Base-by-base conservation (phyloP, 2,329 filamentous ascomycete genomes). In the Phialophora verrucosa region DNA sequence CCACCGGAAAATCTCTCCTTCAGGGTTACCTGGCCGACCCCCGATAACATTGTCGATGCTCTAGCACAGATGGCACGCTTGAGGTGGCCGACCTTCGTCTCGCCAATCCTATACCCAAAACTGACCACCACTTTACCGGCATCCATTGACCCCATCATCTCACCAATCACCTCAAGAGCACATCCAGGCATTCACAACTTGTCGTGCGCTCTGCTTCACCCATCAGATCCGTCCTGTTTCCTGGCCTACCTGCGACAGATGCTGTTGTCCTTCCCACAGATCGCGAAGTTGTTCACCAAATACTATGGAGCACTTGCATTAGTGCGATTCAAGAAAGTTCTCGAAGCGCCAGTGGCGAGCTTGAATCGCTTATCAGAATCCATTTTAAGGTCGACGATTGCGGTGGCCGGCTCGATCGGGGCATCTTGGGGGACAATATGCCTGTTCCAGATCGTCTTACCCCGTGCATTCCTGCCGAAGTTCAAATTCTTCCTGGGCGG, bases 401-500 rank as follows among this genome's bases (percentile, higher is more conserved):
- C 96, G 74, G 81, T 92, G 57, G 93, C 93, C 0, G 91, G 91
- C 17, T 85, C 91, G n/a, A 88, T 97, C 65, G 92, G 92, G 14
- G 92, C 92, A 0, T 87, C 88, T 35, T 99, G 95, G 95, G 93
- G 89, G 0, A 90, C 88, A 64, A 89, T 97, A 72, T 99, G 94
- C 81, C 85, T 97, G 74, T 93, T 97, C 83, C 92, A 96, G 78
- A 82, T 85, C 54, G 85, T 90, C 74, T 84, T 98, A 1, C 93
- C 94, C 0, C 85, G 90, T 2, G 85, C 84, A 5, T 83, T 93
- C 8, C 83, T 97, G 0, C 87, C 93, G 0, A 93, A 90, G 0
- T 91, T 95, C 76, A 87, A 95, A 25, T 96, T 95, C 84, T 97
- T 96, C 83, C 82, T 97, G 0, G 91, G 92, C 60, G 94, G 95